Conservation (phyloP, 2,329 filamentous ascomycete genomes). For the Parastagonospora nodorum region DNA sequence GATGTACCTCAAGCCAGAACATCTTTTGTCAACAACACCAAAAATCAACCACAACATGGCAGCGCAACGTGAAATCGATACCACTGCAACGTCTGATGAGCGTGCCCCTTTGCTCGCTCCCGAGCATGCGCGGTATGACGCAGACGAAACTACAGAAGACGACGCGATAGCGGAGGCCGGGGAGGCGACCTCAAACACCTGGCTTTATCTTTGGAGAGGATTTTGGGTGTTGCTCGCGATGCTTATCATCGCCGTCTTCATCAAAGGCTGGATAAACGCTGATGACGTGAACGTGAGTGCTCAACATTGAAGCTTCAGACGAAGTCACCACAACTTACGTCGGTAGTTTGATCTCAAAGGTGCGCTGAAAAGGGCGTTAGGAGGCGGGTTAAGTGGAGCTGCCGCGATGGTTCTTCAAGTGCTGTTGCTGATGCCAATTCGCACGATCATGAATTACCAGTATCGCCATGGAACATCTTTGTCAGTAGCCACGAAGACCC, state of each 20-base stretch:
- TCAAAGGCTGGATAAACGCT: constrained; percentile 34
- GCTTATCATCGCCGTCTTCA: constrained; percentile 22
- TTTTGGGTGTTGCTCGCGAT: constrained; percentile 15
- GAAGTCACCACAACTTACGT: background rate
- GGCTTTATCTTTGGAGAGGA: constrained; percentile 25
- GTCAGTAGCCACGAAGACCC: constrained; percentile 26
- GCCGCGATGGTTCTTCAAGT: constrained; percentile 39
- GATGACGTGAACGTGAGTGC: constrained; percentile 31
- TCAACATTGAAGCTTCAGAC: background rate
- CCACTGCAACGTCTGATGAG: constrained; percentile 13
- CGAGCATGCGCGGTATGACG: constrained; percentile 4
- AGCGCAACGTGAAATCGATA: background rate
- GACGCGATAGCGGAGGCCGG: constrained; percentile 13
- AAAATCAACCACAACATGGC: background rate
- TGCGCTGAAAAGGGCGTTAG: constrained; percentile 31
- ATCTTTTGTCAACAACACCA: background rate
- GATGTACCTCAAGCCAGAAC: background rate
- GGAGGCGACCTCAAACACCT: constrained; percentile 14
- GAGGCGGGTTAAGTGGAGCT: constrained; percentile 35
- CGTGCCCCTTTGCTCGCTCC: constrained; percentile 27
- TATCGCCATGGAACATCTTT: constrained; percentile 36
- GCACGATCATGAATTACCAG: constrained; percentile 40
- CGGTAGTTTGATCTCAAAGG: constrained; percentile 32
- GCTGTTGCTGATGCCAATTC: constrained; percentile 35
- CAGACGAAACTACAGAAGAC: constrained; percentile 6